Base-by-base conservation (phyloP, 2,329 filamentous ascomycete genomes). In the Colletotrichum incanum region DNA sequence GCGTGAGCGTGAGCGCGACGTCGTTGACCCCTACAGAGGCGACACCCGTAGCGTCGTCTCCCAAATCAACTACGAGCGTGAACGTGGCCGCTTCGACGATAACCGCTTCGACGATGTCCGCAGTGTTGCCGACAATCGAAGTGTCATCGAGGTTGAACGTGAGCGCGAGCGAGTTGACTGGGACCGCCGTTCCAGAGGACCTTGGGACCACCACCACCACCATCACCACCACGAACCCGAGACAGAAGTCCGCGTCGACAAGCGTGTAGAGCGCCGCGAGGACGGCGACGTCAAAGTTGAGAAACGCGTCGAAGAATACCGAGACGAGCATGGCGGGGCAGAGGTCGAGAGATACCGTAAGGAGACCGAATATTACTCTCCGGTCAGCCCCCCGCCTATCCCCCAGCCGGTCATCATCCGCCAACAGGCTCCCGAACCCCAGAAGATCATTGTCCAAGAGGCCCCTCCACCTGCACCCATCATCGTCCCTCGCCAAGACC, bases 301-400 rank as follows among this genome's bases (percentile, higher is more conserved):
- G 75, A 87, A 87, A 75, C 86, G 86, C 64, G 83, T 83, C 20
- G 83, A 89, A 66, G 87, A 89, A 74, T 84, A 84, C 59, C 80
- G 84, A 37, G 86, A 87, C 55, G 86, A 87, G 31, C 76, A 79
- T n/a, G 65, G 65, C 28, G 84, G 84, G 55, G 84, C 83, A 67
- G 87, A 91, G 23, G 77, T 91, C 52, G 90, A 92, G 78, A 86
- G 85, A 77, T 90, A 90, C 77, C 87, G 87, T 76, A 88, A 87
- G 78, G 90, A 92, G 78, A 89, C 88, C 2, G 90, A 92, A 75
- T 92, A 91, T 78, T 92, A 88, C 76, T 82, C 86, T 55, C 86
- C 86, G 3, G 82, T 85, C 34, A 84, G 88, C 28, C 86, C 87
- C 16, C 80, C 85, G 12, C 84, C 84, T 5, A 68, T 76, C 8